Conservation (phyloP, 2,329 filamentous ascomycete genomes). For the Fusarium acutatum region DNA sequence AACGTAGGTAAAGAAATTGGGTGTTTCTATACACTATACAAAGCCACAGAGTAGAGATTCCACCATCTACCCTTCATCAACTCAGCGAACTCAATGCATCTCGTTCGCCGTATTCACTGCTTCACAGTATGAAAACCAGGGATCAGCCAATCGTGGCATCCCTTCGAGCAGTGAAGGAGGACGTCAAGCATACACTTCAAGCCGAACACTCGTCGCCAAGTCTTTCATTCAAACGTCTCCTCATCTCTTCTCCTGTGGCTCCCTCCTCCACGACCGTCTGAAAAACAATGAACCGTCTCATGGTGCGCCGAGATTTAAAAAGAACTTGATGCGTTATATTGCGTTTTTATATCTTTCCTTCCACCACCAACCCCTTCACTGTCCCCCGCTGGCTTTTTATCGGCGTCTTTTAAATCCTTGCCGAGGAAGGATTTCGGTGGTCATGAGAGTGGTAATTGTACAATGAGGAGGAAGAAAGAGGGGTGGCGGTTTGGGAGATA, state of each 20-base stretch:
- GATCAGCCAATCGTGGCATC: not conserved
- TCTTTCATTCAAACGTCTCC: constrained; percentile 24
- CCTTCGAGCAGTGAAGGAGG: not conserved
- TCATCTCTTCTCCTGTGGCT: not conserved
- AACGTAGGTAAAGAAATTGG: constrained; percentile 20
- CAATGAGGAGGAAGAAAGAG: constrained; percentile 29
- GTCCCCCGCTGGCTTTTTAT: constrained; percentile 10
- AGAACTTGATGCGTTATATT: constrained; percentile 20
- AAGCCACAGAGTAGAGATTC: constrained; percentile 33
- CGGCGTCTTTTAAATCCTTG: constrained; percentile 29
- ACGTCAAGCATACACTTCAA: not conserved
- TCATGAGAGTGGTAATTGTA: constrained; percentile 40
- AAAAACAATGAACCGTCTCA: constrained; percentile 29
- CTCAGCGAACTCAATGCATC: not conserved
- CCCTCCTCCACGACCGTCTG: constrained; percentile 16
- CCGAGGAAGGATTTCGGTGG: constrained; percentile 25
- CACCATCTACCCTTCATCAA: constrained; percentile 12
- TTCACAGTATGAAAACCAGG: not conserved
- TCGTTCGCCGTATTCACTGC: not conserved
- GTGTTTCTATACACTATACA: constrained; percentile 52
- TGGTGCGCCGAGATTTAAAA: constrained; percentile 34
- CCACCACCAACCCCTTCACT: not conserved
- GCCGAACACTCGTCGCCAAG: constrained; percentile 11
- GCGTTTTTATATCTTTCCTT: constrained; percentile 18
- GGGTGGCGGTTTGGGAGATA: constrained; percentile 10